These are phyloP conservation scores for Podaxis rugospora DNA, from an alignment of 768 basidiomycete species.

Conservation along the genomic window DNA sequence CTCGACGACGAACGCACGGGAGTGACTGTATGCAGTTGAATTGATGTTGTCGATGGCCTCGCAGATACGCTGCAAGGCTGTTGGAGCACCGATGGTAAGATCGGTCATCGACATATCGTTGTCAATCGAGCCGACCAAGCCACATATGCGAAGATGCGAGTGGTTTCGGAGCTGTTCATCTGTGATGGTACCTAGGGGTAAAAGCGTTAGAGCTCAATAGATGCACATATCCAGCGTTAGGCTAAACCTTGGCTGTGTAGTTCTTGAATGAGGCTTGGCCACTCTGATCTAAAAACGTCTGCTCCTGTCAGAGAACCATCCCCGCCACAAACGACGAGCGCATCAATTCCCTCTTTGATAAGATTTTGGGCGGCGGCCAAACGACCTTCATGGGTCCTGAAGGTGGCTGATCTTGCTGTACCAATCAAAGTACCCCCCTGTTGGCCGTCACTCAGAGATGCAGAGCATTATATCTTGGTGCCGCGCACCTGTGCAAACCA, in stretches of 20 bases:
- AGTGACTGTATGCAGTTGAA: slow-evolving; percentile 93
- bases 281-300: slow-evolving; percentile 89
- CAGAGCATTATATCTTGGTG: not conserved
- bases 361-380: slow-evolving; percentile 86
- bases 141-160: slow-evolving; percentile 89
- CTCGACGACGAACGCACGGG: slow-evolving; percentile 95
- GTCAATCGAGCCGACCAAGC: slow-evolving; percentile 98
- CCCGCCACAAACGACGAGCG: slow-evolving; percentile 94
- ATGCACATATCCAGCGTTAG: not conserved
- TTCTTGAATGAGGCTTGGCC: slow-evolving; percentile 78
- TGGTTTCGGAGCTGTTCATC: slow-evolving; percentile 66
- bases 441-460: not conserved
- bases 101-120: slow-evolving; percentile 99
- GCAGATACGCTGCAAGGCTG: slow-evolving; percentile 94
- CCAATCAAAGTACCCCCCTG: slow-evolving; percentile 95
- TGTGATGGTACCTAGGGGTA: slow-evolving; percentile 60
- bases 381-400: slow-evolving; percentile 86
- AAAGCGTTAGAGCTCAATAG: slow-evolving; percentile 4
- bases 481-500: slow-evolving; percentile 82
- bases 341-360: slow-evolving; percentile 95
- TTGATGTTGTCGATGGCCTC: slow-evolving; percentile 98
- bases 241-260: slow-evolving; percentile 58
- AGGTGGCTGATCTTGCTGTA: slow-evolving; percentile 82
- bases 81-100: slow-evolving; percentile 93
- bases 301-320: slow-evolving; percentile 97